Evolutionary conservation across 345 rosid species (phyloP).

Genomic region (Aquilaria malaccensis): DNA sequence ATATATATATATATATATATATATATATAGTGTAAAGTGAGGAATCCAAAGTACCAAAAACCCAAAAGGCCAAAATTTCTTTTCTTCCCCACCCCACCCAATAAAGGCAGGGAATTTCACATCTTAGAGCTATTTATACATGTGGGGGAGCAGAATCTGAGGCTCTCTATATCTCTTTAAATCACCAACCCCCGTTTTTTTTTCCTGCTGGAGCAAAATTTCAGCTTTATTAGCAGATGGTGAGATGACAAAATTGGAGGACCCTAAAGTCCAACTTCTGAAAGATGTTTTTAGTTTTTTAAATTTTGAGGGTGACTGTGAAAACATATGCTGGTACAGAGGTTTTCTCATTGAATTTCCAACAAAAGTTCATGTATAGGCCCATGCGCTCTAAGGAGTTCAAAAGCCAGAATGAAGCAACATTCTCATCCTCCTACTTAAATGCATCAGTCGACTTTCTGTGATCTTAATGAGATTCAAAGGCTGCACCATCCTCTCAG

Average conservation of each 20-base stretch:
- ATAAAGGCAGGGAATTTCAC: constrained; percentile 14
- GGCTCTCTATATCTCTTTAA: constrained; percentile 9
- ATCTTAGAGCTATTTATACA: constrained; percentile 7
- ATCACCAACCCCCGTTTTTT: constrained; percentile 2
- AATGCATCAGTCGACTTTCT: constrained; percentile 17
- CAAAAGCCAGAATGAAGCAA: constrained; percentile 41
- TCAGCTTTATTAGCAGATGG: constrained; percentile 28
- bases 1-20: no score
- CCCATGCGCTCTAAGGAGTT: constrained; percentile 26
- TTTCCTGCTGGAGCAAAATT: constrained; percentile 6
- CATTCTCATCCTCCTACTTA: neutral
- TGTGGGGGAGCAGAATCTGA: constrained; percentile 24
- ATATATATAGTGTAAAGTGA: constrained; percentile 21
- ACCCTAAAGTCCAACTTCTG: constrained; percentile 32
- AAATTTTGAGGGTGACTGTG: neutral
- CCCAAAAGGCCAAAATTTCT: constrained; percentile 40
- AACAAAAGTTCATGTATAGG: constrained; percentile 24
- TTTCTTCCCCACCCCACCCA: constrained; percentile 15
- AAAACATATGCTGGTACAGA: constrained; percentile 12
- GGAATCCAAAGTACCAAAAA: constrained; percentile 57
- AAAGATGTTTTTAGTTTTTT: constrained; percentile 16
- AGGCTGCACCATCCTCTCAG: constrained; percentile 24
- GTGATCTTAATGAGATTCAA: constrained; percentile 40
- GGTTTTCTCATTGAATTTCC: constrained; percentile 32
- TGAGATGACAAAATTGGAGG: constrained; percentile 34